These are phyloP conservation scores for Exophiala bonariae DNA, from an alignment of 2,329 filamentous ascomycete species.

Conservation along the genomic window DNA sequence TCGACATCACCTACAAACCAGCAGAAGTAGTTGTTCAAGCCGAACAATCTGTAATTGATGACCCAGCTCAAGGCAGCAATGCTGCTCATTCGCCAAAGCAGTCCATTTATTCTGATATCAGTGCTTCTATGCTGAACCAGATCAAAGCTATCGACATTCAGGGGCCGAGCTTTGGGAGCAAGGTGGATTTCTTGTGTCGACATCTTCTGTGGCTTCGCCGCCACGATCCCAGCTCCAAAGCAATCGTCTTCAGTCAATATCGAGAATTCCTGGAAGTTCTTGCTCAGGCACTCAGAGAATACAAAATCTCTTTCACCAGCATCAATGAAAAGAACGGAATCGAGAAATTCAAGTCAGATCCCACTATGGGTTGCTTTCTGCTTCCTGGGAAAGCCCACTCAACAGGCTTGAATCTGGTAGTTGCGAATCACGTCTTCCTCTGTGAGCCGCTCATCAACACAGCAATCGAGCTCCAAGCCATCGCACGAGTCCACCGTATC, in stretches of 20 bases:
- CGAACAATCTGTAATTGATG: constrained; percentile 28
- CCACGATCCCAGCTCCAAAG: constrained; percentile 83
- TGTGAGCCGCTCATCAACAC: constrained; percentile 94
- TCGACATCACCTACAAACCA: constrained; percentile 82
- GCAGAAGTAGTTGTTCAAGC: constrained; percentile 69
- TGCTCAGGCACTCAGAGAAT: constrained; percentile 65
- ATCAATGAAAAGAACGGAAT: constrained; percentile 71
- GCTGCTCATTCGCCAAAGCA: constrained; percentile 31
- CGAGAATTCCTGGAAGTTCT: constrained; percentile 77
- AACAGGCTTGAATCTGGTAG: constrained; percentile 85
- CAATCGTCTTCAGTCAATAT: constrained; percentile 93
- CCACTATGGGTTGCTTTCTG: constrained; percentile 76
- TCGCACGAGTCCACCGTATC: constrained; percentile 91
- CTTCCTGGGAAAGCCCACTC: constrained; percentile 87
- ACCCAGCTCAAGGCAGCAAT: not conserved
- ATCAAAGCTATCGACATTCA: constrained; percentile 80
- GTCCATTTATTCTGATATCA: constrained; percentile 76
- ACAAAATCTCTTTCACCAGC: constrained; percentile 71
- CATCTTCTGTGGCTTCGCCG: constrained; percentile 84
- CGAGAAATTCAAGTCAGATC: constrained; percentile 72
- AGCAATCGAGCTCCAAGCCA: constrained; percentile 89
- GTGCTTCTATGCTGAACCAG: constrained; percentile 67
- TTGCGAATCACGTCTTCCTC: constrained; percentile 90
- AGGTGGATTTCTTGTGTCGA: constrained; percentile 78
- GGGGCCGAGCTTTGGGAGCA: constrained; percentile 72